Evolutionary conservation across 306 rosid genomes (phyloP).

Genomic region (Rosa multiflora): DNA sequence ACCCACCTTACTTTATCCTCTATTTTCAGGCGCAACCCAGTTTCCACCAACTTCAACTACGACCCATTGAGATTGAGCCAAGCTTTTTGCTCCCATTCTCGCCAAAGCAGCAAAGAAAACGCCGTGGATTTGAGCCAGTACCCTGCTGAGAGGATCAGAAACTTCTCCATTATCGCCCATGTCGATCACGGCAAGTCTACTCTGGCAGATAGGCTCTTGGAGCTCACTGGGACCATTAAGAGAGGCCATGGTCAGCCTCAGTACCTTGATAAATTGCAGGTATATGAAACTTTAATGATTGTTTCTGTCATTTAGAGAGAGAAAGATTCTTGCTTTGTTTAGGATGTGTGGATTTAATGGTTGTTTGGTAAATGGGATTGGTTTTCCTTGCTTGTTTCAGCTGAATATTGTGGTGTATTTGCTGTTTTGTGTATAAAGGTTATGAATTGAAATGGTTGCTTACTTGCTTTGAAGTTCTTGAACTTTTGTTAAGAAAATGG

Average conservation of each 20-base stretch:
- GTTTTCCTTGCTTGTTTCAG: neutral
- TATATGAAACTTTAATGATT: slow-evolving; percentile 11
- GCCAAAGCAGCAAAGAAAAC: slow-evolving; percentile 46
- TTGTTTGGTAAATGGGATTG: neutral
- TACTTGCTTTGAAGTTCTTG: too few species aligned
- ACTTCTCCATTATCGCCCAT: slow-evolving; percentile 80
- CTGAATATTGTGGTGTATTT: neutral
- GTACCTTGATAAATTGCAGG: slow-evolving; percentile 88
- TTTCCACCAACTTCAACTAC: slow-evolving; percentile 20
- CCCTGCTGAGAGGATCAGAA: slow-evolving; percentile 70
- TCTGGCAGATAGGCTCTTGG: slow-evolving; percentile 80
- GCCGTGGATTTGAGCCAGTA: slow-evolving; percentile 61
- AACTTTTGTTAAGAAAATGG: neutral
- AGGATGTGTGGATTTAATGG: neutral
- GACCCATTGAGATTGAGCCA: slow-evolving; percentile 36
- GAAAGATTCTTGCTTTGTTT: neutral
- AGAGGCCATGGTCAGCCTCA: slow-evolving; percentile 94
- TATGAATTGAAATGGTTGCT: neutral
- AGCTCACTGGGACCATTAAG: slow-evolving; percentile 93
- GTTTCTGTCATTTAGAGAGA: neutral
- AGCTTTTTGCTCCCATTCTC: slow-evolving; percentile 57
- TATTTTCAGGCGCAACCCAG: slow-evolving; percentile 23
- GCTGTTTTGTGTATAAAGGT: neutral
- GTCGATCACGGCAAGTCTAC: slow-evolving; percentile 87
- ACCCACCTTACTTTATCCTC: slow-evolving; percentile 21